Base-by-base conservation (phyloP, 73 alveolate genomes). In the Paraurostyla sp. region DNA sequence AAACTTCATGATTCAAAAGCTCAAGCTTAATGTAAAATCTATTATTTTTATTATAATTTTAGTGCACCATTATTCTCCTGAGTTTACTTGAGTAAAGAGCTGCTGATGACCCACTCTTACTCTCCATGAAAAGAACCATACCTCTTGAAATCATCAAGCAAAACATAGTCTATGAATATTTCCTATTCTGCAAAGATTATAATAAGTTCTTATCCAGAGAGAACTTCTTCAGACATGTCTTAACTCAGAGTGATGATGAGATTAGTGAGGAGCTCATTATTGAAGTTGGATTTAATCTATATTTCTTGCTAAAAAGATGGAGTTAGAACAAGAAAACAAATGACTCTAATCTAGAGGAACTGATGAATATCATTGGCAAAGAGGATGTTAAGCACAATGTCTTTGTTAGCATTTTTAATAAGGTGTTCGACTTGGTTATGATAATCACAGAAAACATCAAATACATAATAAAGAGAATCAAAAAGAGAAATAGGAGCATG, bases 251-350 rank as follows among this genome's bases (percentile, higher is more conserved):
- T 32, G 84, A 62, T 45, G 22, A 49, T 30, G 83, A 41, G 25
- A 60, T 62, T n/a, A 68, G 50, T 6, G 88, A 85, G 50, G 93
- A 52, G 30, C 40, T 85, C 16, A 65, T 85, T 25, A 62, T 85
- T n/a, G 93, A 85, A 38, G 85, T 85, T 7, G 93, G 93, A 11
- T 85, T 85, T 41, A 71, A 71, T 23, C 71, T 85, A 20, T 69
- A 40, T 22, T 85, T 85, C 81, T 58, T 85, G 36, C 54, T 85
- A 11, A 85, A 71, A 35, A 85, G 83, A 36, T 85, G 82, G 85
- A 35, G 65, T 32, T 87, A 85, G 45, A 85, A 85, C 22, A 52
- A 71, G 32, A 81, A 49, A 42, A 58, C 83, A 18, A 69, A 45
- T 29, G 93, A 85, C 33, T 25, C 75, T 7, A 52, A 43, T 1